Evolutionary conservation across 2,329 filamentous ascomycete genomes (phyloP).

Genomic region (Xylariaceae sp.): DNA sequence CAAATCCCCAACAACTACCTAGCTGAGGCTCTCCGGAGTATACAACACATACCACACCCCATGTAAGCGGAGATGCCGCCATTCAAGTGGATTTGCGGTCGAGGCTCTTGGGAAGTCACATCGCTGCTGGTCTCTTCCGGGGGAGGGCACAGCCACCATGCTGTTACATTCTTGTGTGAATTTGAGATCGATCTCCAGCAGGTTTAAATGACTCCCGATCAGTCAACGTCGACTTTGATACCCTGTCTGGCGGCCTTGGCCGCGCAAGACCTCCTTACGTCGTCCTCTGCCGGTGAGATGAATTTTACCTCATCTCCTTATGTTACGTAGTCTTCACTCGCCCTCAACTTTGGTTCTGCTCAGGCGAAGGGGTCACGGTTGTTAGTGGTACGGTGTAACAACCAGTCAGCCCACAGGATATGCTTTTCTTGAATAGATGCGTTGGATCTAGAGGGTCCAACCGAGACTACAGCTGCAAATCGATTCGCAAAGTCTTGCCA

Average conservation of each 20-base stretch:
- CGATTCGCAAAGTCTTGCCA: slow-evolving; percentile 4
- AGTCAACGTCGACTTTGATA: slow-evolving; percentile 4
- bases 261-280: background rate
- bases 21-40: background rate
- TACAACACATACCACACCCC: slow-evolving; percentile 3
- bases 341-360: background rate
- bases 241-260: too few species aligned
- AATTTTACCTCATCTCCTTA: background rate
- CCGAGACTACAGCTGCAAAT: slow-evolving; percentile 2
- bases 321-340: background rate
- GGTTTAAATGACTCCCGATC: background rate
- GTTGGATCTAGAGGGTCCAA: slow-evolving; percentile 9
- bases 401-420: too few species aligned
- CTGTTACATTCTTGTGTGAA: background rate
- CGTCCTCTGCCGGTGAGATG: background rate
- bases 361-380: background rate
- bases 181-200: background rate
- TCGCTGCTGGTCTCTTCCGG: slow-evolving; percentile 20
- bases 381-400: too few species aligned
- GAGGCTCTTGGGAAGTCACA: slow-evolving; percentile 7
- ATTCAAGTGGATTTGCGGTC: slow-evolving; percentile 8
- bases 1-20: background rate
- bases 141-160: slow-evolving; percentile 13
- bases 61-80: slow-evolving; percentile 10
- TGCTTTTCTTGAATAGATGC: slow-evolving; percentile 3